Evolutionary conservation across 768 basidiomycete species (phyloP).

Genomic region (Russula brevipes): DNA sequence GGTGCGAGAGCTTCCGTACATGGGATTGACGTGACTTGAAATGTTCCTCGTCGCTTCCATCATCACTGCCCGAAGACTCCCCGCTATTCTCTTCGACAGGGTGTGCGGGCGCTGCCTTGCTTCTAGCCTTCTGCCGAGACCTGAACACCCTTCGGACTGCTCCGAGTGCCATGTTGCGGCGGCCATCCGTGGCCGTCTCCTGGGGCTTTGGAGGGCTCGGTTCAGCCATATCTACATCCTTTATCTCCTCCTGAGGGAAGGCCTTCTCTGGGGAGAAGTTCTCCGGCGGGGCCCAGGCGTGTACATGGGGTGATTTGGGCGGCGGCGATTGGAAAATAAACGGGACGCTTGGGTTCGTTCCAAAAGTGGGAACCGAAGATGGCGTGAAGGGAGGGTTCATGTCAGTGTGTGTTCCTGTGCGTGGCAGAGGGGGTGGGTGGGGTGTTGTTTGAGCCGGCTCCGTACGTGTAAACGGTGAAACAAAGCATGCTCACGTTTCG

Average conservation of each 20-base stretch:
- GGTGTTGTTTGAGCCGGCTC: slow-evolving; percentile 34
- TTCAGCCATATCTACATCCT: slow-evolving; percentile 75
- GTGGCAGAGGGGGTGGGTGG: slow-evolving; percentile 29
- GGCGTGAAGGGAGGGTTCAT: slow-evolving; percentile 37
- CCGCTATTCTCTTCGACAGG: slow-evolving; percentile 29
- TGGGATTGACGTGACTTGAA: slow-evolving; percentile 28
- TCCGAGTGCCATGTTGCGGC: slow-evolving; percentile 56
- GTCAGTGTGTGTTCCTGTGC: slow-evolving; percentile 42
- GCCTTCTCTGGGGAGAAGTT: slow-evolving; percentile 55
- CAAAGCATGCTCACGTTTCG: slow-evolving; percentile 55
- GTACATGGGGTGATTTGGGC: slow-evolving; percentile 39
- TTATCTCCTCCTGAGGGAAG: slow-evolving; percentile 53
- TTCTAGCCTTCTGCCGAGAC: slow-evolving; percentile 47
- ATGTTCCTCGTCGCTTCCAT: slow-evolving; percentile 36
- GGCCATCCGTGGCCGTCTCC: slow-evolving; percentile 35
- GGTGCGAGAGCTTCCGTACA: slow-evolving; percentile 61
- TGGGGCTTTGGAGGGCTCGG: slow-evolving; percentile 52
- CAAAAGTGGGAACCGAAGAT: slow-evolving; percentile 47
- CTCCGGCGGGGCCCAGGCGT: slow-evolving; percentile 63
- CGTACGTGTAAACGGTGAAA: slow-evolving; percentile 27
- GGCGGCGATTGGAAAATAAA: slow-evolving; percentile 63
- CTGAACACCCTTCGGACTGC: slow-evolving; percentile 62
- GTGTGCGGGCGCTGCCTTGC: slow-evolving; percentile 28
- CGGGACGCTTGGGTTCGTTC: slow-evolving; percentile 60
- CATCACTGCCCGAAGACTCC: slow-evolving; percentile 47